Evolutionary conservation across 805 yeast species (phyloP).

Genomic region (Cyberlindnera americana): DNA sequence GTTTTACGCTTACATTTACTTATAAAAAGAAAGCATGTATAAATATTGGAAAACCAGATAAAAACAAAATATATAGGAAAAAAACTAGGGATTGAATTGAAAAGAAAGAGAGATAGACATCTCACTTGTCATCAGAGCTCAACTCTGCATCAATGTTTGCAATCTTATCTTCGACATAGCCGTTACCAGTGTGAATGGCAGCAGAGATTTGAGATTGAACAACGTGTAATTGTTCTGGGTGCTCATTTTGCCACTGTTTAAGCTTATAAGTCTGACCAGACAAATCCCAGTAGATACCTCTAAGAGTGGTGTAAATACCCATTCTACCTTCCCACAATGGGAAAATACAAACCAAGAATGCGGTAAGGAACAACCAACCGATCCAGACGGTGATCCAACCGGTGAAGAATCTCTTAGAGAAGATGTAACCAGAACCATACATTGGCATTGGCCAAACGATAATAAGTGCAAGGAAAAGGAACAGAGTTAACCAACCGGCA

Average conservation of each 20-base stretch:
- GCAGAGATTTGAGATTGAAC: slow-evolving; percentile 62
- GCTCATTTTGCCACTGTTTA: slow-evolving; percentile 66
- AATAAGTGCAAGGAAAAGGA: slow-evolving; percentile 59
- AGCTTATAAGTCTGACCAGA: slow-evolving; percentile 73
- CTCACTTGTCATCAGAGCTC: slow-evolving; percentile 15
- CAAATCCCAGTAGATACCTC: slow-evolving; percentile 85
- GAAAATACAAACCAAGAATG: slow-evolving; percentile 56
- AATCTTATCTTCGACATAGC: slow-evolving; percentile 13
- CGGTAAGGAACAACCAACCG: slow-evolving; percentile 74
- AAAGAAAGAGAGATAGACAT: background rate
- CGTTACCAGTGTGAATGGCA: slow-evolving; percentile 24
- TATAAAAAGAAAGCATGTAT: too few species aligned
- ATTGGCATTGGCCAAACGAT: slow-evolving; percentile 93
- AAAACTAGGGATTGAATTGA: too few species aligned
- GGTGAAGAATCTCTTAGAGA: slow-evolving; percentile 72
- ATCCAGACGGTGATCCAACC: slow-evolving; percentile 86
- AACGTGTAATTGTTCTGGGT: slow-evolving; percentile 74
- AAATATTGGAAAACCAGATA: background rate
- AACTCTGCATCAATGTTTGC: slow-evolving; percentile 25
- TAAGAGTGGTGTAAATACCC: slow-evolving; percentile 56
- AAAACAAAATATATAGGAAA: background rate
- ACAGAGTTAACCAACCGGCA: slow-evolving; percentile 58
- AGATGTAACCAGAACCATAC: slow-evolving; percentile 78
- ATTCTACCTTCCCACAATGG: slow-evolving; percentile 75
- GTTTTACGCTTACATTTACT: too few species aligned